These are phyloP conservation scores for Colletotrichum kahawae DNA, from an alignment of 2,329 filamentous ascomycete species.

Conservation along the genomic window DNA sequence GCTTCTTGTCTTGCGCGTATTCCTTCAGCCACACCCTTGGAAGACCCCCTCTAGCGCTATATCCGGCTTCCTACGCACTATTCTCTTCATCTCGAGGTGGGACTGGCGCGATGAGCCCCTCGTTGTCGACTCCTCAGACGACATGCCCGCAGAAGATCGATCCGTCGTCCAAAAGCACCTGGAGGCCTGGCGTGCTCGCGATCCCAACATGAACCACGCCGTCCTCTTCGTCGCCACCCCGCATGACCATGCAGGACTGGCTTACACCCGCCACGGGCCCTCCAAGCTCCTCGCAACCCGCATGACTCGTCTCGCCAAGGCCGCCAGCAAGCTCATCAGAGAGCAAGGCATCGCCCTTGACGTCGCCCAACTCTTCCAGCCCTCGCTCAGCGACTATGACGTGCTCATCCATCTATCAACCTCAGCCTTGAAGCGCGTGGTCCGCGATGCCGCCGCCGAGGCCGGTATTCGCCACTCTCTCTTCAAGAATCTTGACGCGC, in stretches of 20 bases:
- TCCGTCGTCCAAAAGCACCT: constrained; percentile 73
- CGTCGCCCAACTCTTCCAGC: constrained; percentile 70
- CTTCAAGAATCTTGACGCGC: constrained; percentile 82
- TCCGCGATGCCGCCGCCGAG: constrained; percentile 41
- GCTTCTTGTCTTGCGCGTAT: constrained; percentile 77
- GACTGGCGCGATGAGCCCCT: constrained; percentile 89
- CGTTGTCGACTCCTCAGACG: constrained; percentile 75
- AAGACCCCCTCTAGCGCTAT: constrained; percentile 74
- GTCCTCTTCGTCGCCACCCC: constrained; percentile 83
- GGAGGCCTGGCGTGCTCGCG: constrained; percentile 84
- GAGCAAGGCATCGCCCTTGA: constrained; percentile 59
- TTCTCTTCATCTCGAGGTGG: constrained; percentile 84
- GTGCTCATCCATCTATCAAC: constrained; percentile 77
- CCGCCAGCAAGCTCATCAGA: constrained; percentile 68
- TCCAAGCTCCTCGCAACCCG: constrained; percentile 83
- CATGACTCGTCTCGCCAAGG: constrained; percentile 81
- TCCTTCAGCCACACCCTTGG: constrained; percentile 85
- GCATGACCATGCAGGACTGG: constrained; percentile 76
- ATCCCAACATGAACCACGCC: constrained; percentile 85
- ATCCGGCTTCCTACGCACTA: constrained; percentile 80
- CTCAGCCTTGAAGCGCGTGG: constrained; percentile 51
- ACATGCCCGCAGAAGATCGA: constrained; percentile 66
- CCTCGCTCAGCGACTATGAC: constrained; percentile 79
- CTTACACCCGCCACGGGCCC: constrained; percentile 76
- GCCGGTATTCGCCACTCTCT: constrained; percentile 46